Evolutionary conservation across 2,329 filamentous ascomycete species (phyloP).

Genomic region (Periconia macrospinosa): DNA sequence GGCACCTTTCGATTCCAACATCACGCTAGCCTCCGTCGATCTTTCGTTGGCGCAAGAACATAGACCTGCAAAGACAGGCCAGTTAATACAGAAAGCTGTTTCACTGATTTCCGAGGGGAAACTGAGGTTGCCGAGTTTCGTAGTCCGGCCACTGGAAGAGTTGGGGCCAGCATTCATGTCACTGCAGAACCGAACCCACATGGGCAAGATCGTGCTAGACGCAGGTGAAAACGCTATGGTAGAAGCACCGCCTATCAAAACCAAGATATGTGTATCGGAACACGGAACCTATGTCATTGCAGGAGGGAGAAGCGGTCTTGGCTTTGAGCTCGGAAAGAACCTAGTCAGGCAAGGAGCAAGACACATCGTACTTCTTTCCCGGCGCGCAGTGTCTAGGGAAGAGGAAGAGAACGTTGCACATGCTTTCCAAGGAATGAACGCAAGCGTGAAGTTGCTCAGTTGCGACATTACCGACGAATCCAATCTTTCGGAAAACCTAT

Average conservation of each 20-base stretch:
- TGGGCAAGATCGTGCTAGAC: slow-evolving; percentile 1
- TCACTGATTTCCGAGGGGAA: background rate
- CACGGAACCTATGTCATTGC: background rate
- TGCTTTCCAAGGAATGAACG: no score
- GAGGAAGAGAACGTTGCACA: no score
- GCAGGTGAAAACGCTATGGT: background rate
- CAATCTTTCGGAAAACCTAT: background rate
- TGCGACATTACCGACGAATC: background rate
- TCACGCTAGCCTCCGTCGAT: slow-evolving; percentile 1
- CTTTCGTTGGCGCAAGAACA: background rate
- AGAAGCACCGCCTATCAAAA: no score
- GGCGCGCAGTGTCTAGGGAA: background rate
- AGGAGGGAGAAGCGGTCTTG: background rate
- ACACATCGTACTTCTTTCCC: background rate
- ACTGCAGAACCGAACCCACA: slow-evolving; percentile 10
- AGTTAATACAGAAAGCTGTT: background rate
- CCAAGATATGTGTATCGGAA: no score
- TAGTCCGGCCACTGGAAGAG: background rate
- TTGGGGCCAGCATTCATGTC: slow-evolving; percentile 6
- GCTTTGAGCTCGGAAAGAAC: background rate
- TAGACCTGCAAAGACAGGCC: background rate
- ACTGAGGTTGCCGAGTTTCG: background rate
- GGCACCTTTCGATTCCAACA: slow-evolving; percentile 6
- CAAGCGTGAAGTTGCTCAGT: background rate
- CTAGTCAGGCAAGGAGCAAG: background rate